Evolutionary conservation across 73 alveolate species (phyloP).

Genomic region (Tetrahymena borealis): DNA sequence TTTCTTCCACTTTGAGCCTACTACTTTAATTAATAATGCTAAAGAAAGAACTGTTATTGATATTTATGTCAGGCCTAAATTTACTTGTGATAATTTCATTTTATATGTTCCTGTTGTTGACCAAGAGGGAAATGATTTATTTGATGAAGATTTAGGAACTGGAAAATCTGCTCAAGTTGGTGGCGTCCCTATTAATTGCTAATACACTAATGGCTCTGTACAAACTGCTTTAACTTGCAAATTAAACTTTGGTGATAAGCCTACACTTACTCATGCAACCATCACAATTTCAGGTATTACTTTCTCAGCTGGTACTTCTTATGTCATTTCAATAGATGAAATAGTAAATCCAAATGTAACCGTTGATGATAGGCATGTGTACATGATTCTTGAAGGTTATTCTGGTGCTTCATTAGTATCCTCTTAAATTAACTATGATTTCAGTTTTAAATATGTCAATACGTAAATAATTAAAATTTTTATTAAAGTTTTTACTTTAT

Average conservation of each 20-base stretch:
- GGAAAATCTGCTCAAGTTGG: not conserved
- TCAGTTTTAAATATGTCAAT: not conserved
- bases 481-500: not conserved
- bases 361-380: not conserved
- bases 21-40: slow-evolving; percentile 1
- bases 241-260: slow-evolving; percentile 5
- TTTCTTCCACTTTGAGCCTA: not conserved
- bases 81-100: slow-evolving; percentile 9
- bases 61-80: not conserved
- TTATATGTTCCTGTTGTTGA: slow-evolving; percentile 9
- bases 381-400: not conserved
- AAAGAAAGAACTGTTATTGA: slow-evolving; percentile 3
- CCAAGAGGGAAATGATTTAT: slow-evolving; percentile 1
- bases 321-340: not conserved
- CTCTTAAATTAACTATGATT: not conserved
- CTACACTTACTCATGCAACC: not conserved
- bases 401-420: not conserved
- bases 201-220: slow-evolving; percentile 9
- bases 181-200: slow-evolving; percentile 6
- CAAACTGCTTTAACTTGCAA: slow-evolving; percentile 1
- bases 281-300: slow-evolving; percentile 9
- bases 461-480: not conserved
- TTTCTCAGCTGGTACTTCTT: not conserved
- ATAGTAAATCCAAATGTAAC: not conserved
- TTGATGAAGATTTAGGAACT: slow-evolving; percentile 25